Conservation (phyloP, 2,329 filamentous ascomycete genomes). For the Stenocarpella maydis region DNA sequence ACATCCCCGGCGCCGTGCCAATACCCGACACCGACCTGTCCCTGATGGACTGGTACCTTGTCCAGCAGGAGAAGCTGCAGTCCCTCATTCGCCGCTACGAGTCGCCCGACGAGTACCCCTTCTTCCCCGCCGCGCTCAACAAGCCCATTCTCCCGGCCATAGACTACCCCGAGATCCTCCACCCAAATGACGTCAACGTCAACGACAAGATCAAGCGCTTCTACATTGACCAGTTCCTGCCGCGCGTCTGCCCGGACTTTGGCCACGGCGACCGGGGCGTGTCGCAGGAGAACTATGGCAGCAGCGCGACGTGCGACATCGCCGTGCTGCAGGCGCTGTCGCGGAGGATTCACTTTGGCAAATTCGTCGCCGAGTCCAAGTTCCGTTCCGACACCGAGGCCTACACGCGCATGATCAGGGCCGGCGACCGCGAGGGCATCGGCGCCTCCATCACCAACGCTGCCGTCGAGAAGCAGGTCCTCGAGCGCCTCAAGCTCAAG, state of each 20-base stretch:
- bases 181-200: conserved; percentile 88
- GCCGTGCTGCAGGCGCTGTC: conserved; percentile 88
- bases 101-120: conserved; percentile 95
- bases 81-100: conserved; percentile 94
- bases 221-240: conserved; percentile 85
- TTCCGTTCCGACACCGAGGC: conserved; percentile 83
- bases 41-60: conserved; percentile 94
- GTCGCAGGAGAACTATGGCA: conserved; percentile 93
- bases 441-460: conserved; percentile 90
- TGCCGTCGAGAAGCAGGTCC: conserved; percentile 88
- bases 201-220: conserved; percentile 86
- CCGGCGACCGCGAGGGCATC: conserved; percentile 80
- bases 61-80: conserved; percentile 88
- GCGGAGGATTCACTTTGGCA: conserved; percentile 94
- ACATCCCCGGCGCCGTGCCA: conserved; percentile 78
- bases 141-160: conserved; percentile 86
- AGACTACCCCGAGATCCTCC: conserved; percentile 86
- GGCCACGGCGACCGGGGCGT: conserved; percentile 83
- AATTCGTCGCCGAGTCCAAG: conserved; percentile 97
- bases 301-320: conserved; percentile 89
- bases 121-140: conserved; percentile 85
- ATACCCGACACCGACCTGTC: conserved; percentile 78
- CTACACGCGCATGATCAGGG: conserved; percentile 85
- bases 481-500: conserved; percentile 87
- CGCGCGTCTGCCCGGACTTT: conserved; percentile 80